Conservation (phyloP, 2,329 filamentous ascomycete species). For the Botrytis deweyae region DNA sequence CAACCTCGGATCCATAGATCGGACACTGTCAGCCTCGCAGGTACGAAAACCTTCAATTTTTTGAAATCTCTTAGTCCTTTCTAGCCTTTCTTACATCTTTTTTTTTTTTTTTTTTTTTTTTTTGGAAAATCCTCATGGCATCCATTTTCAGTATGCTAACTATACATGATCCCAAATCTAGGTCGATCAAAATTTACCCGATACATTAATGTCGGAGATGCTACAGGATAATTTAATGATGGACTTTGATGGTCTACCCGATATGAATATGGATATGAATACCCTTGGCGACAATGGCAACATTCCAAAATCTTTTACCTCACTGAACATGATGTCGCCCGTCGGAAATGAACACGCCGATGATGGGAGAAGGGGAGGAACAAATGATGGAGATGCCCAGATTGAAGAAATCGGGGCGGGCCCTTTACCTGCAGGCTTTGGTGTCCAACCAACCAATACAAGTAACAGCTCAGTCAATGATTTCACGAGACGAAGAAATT, state of each 20-base stretch:
- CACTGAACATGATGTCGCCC: constrained; percentile 29
- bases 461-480: constrained; percentile 58
- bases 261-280: constrained; percentile 45
- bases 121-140: neutral
- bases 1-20: constrained; percentile 24
- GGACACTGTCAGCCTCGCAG: constrained; percentile 34
- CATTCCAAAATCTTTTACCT: constrained; percentile 35
- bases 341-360: constrained; percentile 27
- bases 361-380: constrained; percentile 17
- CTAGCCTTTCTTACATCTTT: neutral
- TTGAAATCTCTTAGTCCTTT: neutral
- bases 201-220: constrained; percentile 43
- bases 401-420: constrained; percentile 37
- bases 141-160: constrained; percentile 1
- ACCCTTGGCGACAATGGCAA: constrained; percentile 31
- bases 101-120: neutral
- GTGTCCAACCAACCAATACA: constrained; percentile 30
- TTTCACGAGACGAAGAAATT: constrained; percentile 68
- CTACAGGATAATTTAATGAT: constrained; percentile 46
- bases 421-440: constrained; percentile 38
- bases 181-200: constrained; percentile 28
- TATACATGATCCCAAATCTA: constrained; percentile 20
- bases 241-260: constrained; percentile 43
- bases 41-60: constrained; percentile 24
- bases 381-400: constrained; percentile 27